Conservation (phyloP, 23 red algal genomes). For the Gracilaria domingensis region DNA sequence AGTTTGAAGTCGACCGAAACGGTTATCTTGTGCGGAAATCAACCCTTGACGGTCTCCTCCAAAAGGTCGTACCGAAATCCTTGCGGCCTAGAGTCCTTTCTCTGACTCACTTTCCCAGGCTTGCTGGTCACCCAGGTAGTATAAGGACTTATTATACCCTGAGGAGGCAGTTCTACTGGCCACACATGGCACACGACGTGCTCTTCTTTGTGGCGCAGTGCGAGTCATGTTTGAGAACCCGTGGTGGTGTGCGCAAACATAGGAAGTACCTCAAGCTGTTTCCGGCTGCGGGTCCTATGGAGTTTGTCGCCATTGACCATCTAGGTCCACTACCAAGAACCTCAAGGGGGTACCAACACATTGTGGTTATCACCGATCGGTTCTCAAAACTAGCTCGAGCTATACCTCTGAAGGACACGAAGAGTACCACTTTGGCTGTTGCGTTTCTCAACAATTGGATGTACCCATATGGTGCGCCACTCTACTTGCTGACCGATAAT, state of each 20-base stretch:
- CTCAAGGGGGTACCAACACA: conserved; percentile 2
- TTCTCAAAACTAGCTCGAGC: conserved; percentile 48
- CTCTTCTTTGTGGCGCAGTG: neutral
- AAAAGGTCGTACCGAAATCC: conserved; percentile 26
- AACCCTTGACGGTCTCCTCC: conserved; percentile 13
- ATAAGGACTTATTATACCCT: conserved; percentile 41
- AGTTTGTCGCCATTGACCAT: conserved; percentile 45
- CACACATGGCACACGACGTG: conserved; percentile 40
- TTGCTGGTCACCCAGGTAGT: conserved; percentile 27
- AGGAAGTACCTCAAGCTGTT: conserved; percentile 43
- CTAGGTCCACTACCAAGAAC: conserved; percentile 42
- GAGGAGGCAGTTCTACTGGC: conserved; percentile 54
- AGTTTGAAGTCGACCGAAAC: conserved; percentile 10
- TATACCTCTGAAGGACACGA: conserved; percentile 35
- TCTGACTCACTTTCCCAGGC: neutral
- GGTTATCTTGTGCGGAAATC: conserved; percentile 4
- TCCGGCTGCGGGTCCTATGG: conserved; percentile 23
- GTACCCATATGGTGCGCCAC: conserved; percentile 18
- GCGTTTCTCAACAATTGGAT: conserved; percentile 40
- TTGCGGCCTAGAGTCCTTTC: conserved; percentile 7
- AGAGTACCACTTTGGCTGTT: neutral
- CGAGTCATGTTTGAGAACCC: conserved; percentile 2
- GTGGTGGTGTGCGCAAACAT: conserved; percentile 24
- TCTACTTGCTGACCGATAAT: conserved; percentile 39
- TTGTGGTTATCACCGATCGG: conserved; percentile 44